Evolutionary conservation across 768 basidiomycete genomes (phyloP).

Genomic region (Hydnomerulius pinastri): DNA sequence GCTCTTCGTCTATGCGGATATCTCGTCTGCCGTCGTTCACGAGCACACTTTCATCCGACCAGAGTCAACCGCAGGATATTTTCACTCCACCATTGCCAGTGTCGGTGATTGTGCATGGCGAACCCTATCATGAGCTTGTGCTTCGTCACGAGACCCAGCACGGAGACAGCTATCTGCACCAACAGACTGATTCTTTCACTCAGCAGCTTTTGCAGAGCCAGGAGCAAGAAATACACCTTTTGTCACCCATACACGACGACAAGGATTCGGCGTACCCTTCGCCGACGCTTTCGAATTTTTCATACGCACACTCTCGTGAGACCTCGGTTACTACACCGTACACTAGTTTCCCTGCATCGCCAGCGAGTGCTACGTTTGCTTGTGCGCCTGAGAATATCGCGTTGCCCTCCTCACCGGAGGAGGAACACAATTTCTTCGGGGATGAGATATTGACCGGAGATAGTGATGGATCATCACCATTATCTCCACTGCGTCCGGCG

Average conservation of each 20-base stretch:
- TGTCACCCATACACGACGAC: conserved; percentile 18
- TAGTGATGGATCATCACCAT: not conserved
- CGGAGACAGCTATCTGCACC: conserved; percentile 4
- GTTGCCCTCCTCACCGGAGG: conserved; percentile 26
- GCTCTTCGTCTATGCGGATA: conserved; percentile 15
- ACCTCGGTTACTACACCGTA: conserved; percentile 4
- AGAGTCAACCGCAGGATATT: conserved; percentile 29
- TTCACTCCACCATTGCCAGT: conserved; percentile 27
- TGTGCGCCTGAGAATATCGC: conserved; percentile 27
- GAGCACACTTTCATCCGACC: conserved; percentile 25
- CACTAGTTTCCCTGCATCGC: conserved; percentile 24
- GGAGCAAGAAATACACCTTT: conserved; percentile 19
- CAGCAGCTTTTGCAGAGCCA: not conserved
- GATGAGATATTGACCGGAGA: not conserved
- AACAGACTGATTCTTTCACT: conserved; percentile 1
- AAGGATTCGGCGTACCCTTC: conserved; percentile 28
- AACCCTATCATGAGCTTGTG: conserved; percentile 27
- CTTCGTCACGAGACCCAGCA: conserved; percentile 13
- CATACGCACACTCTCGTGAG: conserved; percentile 1
- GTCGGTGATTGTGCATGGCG: conserved; percentile 32
- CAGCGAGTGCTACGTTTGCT: conserved; percentile 18
- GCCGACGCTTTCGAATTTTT: conserved; percentile 31
- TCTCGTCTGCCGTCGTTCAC: conserved; percentile 17
- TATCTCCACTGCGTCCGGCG: conserved; percentile 3
- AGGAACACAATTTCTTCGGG: conserved; percentile 9